phyloP scores from a whole-genome alignment of 345 rosid species.

The Adansonia digitata region DNA sequence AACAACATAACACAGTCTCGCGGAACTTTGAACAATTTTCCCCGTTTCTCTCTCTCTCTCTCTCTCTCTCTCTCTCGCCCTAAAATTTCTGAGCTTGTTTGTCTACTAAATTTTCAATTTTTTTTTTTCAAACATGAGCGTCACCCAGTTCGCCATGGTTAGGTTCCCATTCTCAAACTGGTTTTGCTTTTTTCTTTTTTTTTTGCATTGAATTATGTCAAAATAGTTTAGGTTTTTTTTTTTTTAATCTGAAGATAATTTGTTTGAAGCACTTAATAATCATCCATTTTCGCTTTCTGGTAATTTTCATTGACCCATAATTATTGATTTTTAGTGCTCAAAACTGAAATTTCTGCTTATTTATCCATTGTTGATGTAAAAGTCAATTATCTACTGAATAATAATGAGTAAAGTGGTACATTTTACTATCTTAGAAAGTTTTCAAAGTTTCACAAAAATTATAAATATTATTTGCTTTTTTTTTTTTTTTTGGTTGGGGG shows the following conservation, averaged over 20 bases:
- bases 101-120: not conserved
- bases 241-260: not conserved
- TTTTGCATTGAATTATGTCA: not conserved
- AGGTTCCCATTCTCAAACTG: not conserved
- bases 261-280: not conserved
- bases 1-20: not conserved
- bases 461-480: not conserved
- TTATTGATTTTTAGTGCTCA: not conserved
- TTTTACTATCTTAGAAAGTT: not conserved
- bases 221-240: not conserved
- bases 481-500: not conserved
- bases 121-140: slow-evolving; percentile 8
- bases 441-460: not conserved
- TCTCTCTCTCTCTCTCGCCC: slow-evolving; percentile 9
- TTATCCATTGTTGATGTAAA: not conserved
- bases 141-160: slow-evolving; percentile 20
- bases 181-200: no score
- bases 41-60: not conserved
- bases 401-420: not conserved
- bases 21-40: not conserved
- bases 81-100: not conserved
- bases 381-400: not conserved
- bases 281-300: not conserved
- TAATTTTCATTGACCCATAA: not conserved
- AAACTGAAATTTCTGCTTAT: not conserved